Percentiles rank a stretch among this genome's conserved stretches.
phyloP scores from a whole-genome alignment of 345 rosid genomes.

The Theobroma cacao region DNA sequence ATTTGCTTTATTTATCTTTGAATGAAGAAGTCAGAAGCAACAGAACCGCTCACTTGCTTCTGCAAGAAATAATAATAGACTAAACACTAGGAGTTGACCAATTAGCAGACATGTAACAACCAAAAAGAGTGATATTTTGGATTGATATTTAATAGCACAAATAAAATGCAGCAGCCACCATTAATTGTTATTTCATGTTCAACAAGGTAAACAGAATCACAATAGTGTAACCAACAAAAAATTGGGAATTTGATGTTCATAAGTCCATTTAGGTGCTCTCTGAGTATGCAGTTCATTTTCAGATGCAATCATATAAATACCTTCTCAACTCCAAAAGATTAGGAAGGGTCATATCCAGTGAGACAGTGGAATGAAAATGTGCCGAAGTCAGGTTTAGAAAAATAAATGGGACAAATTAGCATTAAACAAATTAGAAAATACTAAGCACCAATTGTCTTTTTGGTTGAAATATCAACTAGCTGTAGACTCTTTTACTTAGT shows the following conservation, averaged over 20 bases:
- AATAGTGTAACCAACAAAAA: background rate
- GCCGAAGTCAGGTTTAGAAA: background rate
- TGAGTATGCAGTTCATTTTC: background rate
- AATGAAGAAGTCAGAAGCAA: background rate
- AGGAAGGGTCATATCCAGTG: background rate
- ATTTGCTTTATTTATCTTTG: background rate
- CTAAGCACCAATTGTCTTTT: background rate
- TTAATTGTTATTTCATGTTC: background rate
- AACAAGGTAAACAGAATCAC: background rate
- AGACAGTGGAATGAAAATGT: background rate
- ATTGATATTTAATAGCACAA: background rate
- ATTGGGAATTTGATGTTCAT: background rate
- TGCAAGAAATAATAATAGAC: background rate
- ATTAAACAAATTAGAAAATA: background rate
- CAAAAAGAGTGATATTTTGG: background rate
- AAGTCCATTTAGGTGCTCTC: background rate
- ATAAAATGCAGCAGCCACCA: background rate
- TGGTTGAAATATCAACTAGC: background rate
- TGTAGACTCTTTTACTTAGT: background rate
- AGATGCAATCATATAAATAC: background rate
- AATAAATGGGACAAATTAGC: background rate
- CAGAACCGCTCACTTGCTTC: background rate
- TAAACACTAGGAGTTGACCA: background rate
- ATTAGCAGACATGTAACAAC: background rate
- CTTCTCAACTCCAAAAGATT: background rate